Evolutionary conservation across 192 early-diverging fungal species (phyloP).

Genomic region (Coemansia interrupta): DNA sequence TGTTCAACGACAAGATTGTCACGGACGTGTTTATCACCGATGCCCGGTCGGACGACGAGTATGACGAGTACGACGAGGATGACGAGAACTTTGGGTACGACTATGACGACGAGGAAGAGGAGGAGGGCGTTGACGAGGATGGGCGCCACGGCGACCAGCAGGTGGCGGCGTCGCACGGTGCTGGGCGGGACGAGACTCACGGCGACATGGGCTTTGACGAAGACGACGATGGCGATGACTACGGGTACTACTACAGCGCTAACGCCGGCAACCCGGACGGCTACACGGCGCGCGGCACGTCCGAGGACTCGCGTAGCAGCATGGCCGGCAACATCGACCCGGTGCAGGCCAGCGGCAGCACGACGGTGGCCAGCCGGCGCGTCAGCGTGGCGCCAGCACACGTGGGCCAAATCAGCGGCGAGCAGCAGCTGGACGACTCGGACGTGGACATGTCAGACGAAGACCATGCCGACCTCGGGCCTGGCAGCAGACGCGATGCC

Average conservation of each 20-base stretch:
- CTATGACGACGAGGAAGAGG: slow-evolving; percentile 16
- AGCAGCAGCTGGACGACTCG: slow-evolving; percentile 23
- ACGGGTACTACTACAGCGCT: slow-evolving; percentile 44
- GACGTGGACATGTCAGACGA: slow-evolving; percentile 21
- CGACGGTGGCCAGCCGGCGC: slow-evolving; percentile 18
- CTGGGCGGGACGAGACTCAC: not conserved
- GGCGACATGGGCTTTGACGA: slow-evolving; percentile 24
- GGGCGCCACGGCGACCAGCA: slow-evolving; percentile 10
- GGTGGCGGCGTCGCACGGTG: not conserved
- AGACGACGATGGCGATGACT: slow-evolving; percentile 25
- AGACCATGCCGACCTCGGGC: not conserved
- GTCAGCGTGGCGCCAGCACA: slow-evolving; percentile 35
- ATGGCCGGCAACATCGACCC: slow-evolving; percentile 3
- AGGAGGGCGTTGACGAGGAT: slow-evolving; percentile 8
- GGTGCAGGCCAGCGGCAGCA: slow-evolving; percentile 11
- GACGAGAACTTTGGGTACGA: slow-evolving; percentile 24
- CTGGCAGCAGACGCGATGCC: not conserved
- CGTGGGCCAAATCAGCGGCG: slow-evolving; percentile 35
- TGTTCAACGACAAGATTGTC: slow-evolving; percentile 39
- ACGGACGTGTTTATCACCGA: slow-evolving; percentile 39
- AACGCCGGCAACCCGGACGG: slow-evolving; percentile 19
- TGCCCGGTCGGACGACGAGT: slow-evolving; percentile 28
- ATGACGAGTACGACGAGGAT: slow-evolving; percentile 38
- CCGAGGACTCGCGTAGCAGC: not conserved
- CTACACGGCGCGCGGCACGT: not conserved